A percentile compares a stretch with the other conserved stretches of the same genome.
phyloP scores from a whole-genome alignment of 2,329 filamentous ascomycete species.

The Magnaporthales sp. region DNA sequence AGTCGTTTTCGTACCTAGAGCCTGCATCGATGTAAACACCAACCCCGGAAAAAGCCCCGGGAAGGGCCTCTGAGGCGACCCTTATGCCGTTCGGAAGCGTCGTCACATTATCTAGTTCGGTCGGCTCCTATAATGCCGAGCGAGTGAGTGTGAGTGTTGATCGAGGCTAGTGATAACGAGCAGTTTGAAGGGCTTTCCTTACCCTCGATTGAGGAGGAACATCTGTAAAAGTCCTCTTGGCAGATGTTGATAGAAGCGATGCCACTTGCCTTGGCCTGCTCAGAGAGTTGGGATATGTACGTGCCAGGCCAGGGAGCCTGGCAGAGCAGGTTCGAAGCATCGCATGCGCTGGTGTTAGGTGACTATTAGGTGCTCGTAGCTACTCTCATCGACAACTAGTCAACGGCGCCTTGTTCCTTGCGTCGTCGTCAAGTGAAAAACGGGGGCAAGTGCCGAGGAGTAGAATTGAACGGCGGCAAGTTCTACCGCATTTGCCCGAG shows the following conservation, averaged over 20 bases:
- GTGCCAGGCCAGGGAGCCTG: constrained; percentile 3
- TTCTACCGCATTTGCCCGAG: neutral
- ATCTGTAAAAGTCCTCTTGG: constrained; percentile 5
- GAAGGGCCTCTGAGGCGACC: constrained; percentile 88
- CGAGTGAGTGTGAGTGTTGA: neutral
- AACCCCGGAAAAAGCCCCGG: constrained; percentile 88
- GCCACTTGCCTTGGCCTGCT: neutral
- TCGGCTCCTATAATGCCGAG: constrained; percentile 54
- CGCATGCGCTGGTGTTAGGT: neutral
- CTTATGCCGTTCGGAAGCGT: constrained; percentile 87
- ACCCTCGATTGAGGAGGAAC: constrained; percentile 4
- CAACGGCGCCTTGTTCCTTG: neutral
- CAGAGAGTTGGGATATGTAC: neutral
- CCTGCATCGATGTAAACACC: constrained; percentile 95
- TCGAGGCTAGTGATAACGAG: neutral
- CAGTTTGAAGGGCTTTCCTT: neutral
- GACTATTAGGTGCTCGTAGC: neutral
- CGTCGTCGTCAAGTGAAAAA: neutral
- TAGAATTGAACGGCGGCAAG: neutral
- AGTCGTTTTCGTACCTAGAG: constrained; percentile 83
- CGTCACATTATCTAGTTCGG: constrained; percentile 79
- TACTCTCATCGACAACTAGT: neutral
- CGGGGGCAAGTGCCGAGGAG: neutral
- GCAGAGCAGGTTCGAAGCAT: constrained; percentile 5
- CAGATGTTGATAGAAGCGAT: neutral